Conservation (phyloP, 805 yeast species). For the Candida maesae region DNA sequence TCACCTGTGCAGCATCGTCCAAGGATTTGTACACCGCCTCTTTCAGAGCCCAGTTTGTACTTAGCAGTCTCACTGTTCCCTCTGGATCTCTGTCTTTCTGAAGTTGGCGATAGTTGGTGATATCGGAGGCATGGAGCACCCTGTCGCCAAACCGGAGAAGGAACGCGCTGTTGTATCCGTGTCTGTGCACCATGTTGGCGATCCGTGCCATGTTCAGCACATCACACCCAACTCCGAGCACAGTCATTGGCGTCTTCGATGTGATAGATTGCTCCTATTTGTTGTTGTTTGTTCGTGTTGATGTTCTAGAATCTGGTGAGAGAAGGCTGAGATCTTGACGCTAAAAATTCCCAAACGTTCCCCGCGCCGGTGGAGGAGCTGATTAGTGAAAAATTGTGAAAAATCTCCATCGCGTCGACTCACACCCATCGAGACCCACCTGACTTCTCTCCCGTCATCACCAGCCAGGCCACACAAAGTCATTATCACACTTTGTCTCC, state of each 20-base stretch:
- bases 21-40: conserved; percentile 71
- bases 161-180: conserved; percentile 27
- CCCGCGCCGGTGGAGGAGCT: no score
- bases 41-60: conserved; percentile 69
- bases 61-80: conserved; percentile 35
- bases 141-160: conserved; percentile 40
- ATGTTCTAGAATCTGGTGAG: no score
- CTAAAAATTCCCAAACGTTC: no score
- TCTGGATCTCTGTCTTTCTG: conserved; percentile 20
- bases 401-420: no score
- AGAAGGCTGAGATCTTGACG: no score
- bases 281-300: not conserved
- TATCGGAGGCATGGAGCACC: conserved; percentile 48
- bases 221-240: conserved; percentile 35
- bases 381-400: no score
- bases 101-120: conserved; percentile 31
- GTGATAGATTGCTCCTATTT: no score
- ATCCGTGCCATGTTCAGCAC: conserved; percentile 47
- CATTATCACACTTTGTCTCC: no score
- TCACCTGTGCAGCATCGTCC: conserved; percentile 42
- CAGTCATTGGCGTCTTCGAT: conserved; percentile 11
- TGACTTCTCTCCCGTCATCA: no score
- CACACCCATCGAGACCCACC: no score
- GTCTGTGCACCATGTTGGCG: conserved; percentile 34
- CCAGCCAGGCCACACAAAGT: no score